phyloP scores from a whole-genome alignment of 202 grass and related monocot genomes.

The Sporobolus alterniflorus region DNA sequence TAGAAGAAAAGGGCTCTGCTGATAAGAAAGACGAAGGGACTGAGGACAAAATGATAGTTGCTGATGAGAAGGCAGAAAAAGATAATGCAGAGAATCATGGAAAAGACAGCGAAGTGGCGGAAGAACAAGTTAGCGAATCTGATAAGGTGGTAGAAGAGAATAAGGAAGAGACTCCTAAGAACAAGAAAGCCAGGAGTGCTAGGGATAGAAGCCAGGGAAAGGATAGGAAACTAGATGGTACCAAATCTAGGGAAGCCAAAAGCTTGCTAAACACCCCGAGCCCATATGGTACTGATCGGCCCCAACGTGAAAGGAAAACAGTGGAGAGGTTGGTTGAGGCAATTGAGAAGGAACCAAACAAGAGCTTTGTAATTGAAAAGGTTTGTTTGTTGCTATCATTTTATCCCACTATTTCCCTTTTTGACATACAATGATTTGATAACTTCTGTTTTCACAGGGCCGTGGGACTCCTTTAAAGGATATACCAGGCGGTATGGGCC shows the following conservation, averaged over 20 bases:
- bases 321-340: constrained; percentile 99
- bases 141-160: constrained; percentile 52
- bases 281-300: constrained; percentile 72
- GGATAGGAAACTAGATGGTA: constrained; percentile 59
- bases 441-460: constrained; percentile 59
- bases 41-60: constrained; percentile 26
- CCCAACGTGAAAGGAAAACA: constrained; percentile 95
- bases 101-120: not conserved
- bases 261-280: constrained; percentile 51
- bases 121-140: constrained; percentile 9
- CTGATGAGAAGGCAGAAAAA: constrained; percentile 14
- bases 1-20: constrained; percentile 7
- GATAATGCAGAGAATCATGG: not conserved
- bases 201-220: constrained; percentile 78
- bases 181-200: constrained; percentile 74
- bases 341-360: constrained; percentile 94
- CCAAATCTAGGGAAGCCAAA: constrained; percentile 71
- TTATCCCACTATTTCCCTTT: constrained; percentile 15
- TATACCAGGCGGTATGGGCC: constrained; percentile 77
- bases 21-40: constrained; percentile 31
- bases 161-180: constrained; percentile 68
- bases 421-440: constrained; percentile 15
- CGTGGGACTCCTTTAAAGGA: constrained; percentile 94
- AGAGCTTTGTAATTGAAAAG: constrained; percentile 87
- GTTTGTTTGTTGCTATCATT: constrained; percentile 47